Base-by-base conservation (phyloP, 2,329 filamentous ascomycete species). In the Trichoderma brevicompactum region DNA sequence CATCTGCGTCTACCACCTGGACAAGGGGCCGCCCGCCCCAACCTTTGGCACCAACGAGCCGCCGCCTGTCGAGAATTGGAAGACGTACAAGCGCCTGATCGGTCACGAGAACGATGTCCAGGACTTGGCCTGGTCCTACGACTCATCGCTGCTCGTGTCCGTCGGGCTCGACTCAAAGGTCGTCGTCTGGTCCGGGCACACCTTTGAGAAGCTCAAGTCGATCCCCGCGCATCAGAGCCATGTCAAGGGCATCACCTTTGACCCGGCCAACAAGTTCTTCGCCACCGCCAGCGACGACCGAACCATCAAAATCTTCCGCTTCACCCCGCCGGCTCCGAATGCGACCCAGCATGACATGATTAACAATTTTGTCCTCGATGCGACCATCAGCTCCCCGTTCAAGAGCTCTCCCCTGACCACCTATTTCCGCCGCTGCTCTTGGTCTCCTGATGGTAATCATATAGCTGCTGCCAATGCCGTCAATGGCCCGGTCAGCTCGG, bases 21-120 rank as follows among this genome's bases (percentile, higher is more conserved):
- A 98, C 78, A 87, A 90, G 65, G 92, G 89, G 74, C 88, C 92
- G 28, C 91, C 94, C 72, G 85, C 90, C 60, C 86, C 91, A 9
- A 90, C 91, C 9, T 96, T 96, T 77, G 93, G 92, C 87, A 87
- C 91, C 58, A 95, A 94, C 76, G 95, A 98, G 75, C 88, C 92
- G 36, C 92, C 94, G 2, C 93, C 94, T 0, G 91, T 96, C 53
- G 95, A 99, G 82, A 98, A 97, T 73, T 99, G 95, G 95, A 94
- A 96, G 78, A 96, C 96, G 23, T 90, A 94, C 73, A 92, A 92
- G 75, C 89, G 95, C 68, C 82, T 99, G 60, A 95, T 97, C 66
- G 96, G 95, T 15, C 96, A 99, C 76, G 95, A 99, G 74, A 99
- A 98, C 74, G 95, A 99, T 79, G 94, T 99, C 5, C 95, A 99